Evolutionary conservation across 257 asterid genomes (phyloP), one percentile per base, ranked within the genome.

Genomic region (Gynochthodes officinalis): DNA sequence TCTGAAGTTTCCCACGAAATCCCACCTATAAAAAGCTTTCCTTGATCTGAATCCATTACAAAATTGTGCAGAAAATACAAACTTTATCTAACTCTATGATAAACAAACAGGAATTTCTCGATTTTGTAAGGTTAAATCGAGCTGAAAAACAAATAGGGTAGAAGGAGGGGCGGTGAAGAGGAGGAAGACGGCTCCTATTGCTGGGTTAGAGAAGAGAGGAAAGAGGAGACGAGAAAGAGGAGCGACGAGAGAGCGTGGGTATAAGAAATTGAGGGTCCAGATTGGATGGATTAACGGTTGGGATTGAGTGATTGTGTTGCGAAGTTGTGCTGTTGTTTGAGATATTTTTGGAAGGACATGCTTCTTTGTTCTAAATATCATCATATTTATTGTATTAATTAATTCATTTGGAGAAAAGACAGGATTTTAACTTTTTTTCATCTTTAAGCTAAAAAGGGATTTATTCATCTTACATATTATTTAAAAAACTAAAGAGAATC

Each of bases 31-130:
- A 92, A 92, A 0, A 92, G 89, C 88, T 92, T 92, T 12, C 96
- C 97, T 66, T 89, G 96, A 88, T 92, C 96, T 42, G 97, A 89
- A 86, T 92, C 97, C 97, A 92, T 90, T 10, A 28, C 60, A 64
- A 27, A 49, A 7, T 37, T 57, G 35, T 13, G 67, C 18, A 27
- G 25, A 49, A 33, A 71, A n/a, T 39, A 49, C 61, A 39, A 27
- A 21, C 10, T 28, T 44, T 65, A 39, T 63, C 9, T 35, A 15
- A 69, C 7, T 25, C 15, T 2, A 16, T 1, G 57, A 50, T 50
- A 18, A 5, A 18, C 23, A 63, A 19, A 43, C 48, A 63, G 30
- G 9, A 11, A 8, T 35, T 18, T 32, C 16, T 42, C 2, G 68
- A 16, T 5, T 33, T 44, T 21, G 0, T 5, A 5, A 57, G 27